Evolutionary conservation across 768 basidiomycete species (phyloP).

Genomic region (Bullera alba): DNA sequence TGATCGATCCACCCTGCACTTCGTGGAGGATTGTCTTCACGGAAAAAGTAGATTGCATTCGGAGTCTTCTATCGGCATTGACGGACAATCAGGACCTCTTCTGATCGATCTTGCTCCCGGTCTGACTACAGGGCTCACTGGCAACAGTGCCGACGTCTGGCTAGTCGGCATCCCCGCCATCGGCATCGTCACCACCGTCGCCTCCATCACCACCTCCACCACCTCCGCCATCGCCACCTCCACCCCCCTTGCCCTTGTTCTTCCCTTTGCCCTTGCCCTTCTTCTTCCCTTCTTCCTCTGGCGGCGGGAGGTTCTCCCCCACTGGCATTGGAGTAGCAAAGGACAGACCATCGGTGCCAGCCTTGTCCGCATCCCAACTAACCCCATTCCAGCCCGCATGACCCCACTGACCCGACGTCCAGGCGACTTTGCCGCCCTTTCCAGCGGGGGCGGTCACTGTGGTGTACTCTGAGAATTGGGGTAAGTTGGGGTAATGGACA

Average conservation of each 20-base stretch:
- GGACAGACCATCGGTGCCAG: slow-evolving; percentile 17
- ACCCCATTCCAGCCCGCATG: slow-evolving; percentile 31
- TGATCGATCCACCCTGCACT: neutral
- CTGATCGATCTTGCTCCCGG: no score
- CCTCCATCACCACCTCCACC: slow-evolving; percentile 4
- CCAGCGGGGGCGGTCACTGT: slow-evolving; percentile 1
- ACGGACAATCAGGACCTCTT: no score
- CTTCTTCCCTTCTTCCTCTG: slow-evolving; percentile 8
- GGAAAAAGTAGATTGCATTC: no score
- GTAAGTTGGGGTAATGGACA: slow-evolving; percentile 34
- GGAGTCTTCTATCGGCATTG: neutral
- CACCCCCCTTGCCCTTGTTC: slow-evolving; percentile 18
- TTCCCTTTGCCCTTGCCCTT: slow-evolving; percentile 7
- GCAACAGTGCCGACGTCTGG: no score
- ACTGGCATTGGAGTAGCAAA: slow-evolving; percentile 26
- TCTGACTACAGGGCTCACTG: no score
- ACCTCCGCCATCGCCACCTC: slow-evolving; percentile 1
- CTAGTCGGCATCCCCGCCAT: no score
- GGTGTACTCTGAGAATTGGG: slow-evolving; percentile 21
- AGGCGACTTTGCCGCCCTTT: slow-evolving; percentile 9
- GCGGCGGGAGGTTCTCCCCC: slow-evolving; percentile 5
- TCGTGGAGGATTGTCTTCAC: no score
- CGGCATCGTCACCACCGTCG: slow-evolving; percentile 3
- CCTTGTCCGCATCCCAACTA: slow-evolving; percentile 27
- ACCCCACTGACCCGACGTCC: slow-evolving; percentile 14